phyloP scores from a whole-genome alignment of 225 moss, liverwort and hornwort genomes.

The Marchantia paleacea region DNA sequence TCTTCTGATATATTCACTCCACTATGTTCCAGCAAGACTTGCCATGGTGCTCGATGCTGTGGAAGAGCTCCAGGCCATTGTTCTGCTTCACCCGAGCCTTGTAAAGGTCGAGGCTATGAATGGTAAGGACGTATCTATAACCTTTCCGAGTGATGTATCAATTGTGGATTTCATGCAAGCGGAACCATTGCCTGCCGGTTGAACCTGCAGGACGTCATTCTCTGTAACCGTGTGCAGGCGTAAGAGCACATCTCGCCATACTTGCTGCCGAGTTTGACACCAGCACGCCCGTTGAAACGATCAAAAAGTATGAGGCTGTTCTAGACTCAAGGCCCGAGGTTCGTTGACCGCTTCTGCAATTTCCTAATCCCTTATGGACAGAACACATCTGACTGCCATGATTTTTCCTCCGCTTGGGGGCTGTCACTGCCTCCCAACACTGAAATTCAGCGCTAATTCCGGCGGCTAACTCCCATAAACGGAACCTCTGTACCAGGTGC shows the following conservation, averaged over 20 bases:
- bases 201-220: not conserved
- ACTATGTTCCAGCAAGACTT: not conserved
- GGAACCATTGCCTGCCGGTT: not conserved
- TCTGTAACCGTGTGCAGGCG: not conserved
- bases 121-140: not conserved
- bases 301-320: constrained; percentile 33
- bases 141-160: not conserved
- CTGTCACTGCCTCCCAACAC: not conserved
- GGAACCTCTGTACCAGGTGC: constrained; percentile 21
- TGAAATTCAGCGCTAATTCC: too few relatives aligned
- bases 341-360: not conserved
- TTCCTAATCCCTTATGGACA: not conserved
- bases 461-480: not conserved
- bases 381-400: too few relatives aligned
- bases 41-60: not conserved
- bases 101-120: not conserved
- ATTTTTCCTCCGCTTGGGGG: too few relatives aligned
- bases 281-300: constrained; percentile 8
- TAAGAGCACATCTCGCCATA: constrained; percentile 10
- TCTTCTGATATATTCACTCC: not conserved
- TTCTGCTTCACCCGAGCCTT: not conserved
- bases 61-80: not conserved
- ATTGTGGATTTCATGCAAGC: not conserved
- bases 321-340: constrained; percentile 29
- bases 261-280: constrained; percentile 33